Evolutionary conservation across 2,329 filamentous ascomycete genomes (phyloP), one percentile per base, ranked within the genome.

Genomic region (Colletotrichum navitas): DNA sequence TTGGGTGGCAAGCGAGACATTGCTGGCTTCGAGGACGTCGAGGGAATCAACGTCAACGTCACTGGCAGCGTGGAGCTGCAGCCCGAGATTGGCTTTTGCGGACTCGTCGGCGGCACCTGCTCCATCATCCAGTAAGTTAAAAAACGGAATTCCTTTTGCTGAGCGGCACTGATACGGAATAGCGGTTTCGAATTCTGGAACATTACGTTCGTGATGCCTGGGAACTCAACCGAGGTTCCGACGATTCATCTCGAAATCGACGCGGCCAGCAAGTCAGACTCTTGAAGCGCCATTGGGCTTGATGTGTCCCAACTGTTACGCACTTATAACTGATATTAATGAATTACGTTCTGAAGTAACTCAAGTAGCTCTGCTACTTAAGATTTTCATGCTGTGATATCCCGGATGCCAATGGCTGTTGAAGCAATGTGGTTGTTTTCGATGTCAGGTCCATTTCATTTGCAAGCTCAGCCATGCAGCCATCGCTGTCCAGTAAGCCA

Each of bases 41-140:
- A 83, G 39, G 86, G 86, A 0, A 68, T 89, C 1, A 76, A 78
- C 0, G 80, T 89, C 0, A 80, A 77, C 0, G 79, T 87, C 0
- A 78, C 79, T 0, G 85, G 85, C 0, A 85, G 83, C 0, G 80
- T 84, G n/a, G 77, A 84, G 1, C 14, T 21, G 21, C n/a, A 52
- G 11, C 66, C 66, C 8, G 66, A 45, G 4, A 29, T 69, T 26
- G 36, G 54, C 26, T 60, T 69, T 43, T 65, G 66, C 11, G 66
- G 66, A 10, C 66, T 69, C n/a, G 61, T 69, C 1, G 66, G 61
- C 5, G 66, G 66, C 6, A 69, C 61, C 0, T 69, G 66, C 54
- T 60, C 66, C 1, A n/a, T 52, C 6, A 69, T 69, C 26, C 66
- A 69, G 66, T 69, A 36, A 69, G 66, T 47, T 2, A 4, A 16